Evolutionary conservation across 2,329 filamentous ascomycete species (phyloP).

Genomic region (Fusarium sp.): DNA sequence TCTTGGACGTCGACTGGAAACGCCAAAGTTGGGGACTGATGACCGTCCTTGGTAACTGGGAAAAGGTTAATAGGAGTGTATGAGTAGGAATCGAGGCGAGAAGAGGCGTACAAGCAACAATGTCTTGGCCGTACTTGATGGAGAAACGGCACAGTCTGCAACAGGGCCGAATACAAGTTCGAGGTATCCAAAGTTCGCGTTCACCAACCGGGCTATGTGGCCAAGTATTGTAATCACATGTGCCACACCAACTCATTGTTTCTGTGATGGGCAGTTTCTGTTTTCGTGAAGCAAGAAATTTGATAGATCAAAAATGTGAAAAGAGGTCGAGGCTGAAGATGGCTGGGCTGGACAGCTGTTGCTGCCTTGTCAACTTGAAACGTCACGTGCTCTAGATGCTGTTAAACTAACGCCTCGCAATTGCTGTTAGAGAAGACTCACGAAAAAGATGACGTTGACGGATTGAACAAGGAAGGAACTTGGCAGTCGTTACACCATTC

Average conservation of each 20-base stretch:
- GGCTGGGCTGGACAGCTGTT: neutral
- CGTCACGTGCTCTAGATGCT: neutral
- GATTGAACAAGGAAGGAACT: neutral
- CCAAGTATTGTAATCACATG: neutral
- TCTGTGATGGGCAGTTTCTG: neutral
- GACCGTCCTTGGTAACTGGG: neutral
- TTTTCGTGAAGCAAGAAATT: neutral
- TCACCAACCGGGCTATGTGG: neutral
- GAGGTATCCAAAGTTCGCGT: neutral
- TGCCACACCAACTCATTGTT: neutral
- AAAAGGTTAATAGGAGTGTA: neutral
- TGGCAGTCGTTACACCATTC: neutral
- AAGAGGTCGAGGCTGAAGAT: neutral
- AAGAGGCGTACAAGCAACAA: constrained; percentile 14
- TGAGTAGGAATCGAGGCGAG: neutral
- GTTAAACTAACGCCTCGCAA: neutral
- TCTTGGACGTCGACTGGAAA: neutral
- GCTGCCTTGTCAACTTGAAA: neutral
- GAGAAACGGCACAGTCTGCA: constrained; percentile 32
- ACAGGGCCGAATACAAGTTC: constrained; percentile 18
- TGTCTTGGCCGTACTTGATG: constrained; percentile 10
- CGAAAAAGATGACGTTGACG: neutral
- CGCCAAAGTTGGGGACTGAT: neutral
- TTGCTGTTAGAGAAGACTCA: neutral
- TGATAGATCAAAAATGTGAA: neutral